Conservation (phyloP, 768 basidiomycete species). For the Kwoniella sp. region DNA sequence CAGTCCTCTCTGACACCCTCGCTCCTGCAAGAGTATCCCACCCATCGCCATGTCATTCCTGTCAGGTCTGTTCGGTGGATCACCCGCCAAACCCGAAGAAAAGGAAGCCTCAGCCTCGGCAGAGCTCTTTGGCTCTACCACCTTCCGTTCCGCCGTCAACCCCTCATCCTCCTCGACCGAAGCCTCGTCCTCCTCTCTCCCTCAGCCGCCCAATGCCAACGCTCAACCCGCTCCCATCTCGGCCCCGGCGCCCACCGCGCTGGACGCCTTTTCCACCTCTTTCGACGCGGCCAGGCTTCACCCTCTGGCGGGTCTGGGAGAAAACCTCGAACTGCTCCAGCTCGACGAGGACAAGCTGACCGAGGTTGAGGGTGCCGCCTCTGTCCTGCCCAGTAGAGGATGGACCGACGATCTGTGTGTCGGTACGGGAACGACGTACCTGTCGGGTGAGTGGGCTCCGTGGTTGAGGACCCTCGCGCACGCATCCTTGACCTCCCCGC, state of each 20-base stretch:
- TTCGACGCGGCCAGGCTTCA: constrained; percentile 92
- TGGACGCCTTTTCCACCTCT: constrained; percentile 72
- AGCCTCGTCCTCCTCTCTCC: constrained; percentile 10
- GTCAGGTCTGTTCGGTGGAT: constrained; percentile 24
- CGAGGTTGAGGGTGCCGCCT: constrained; percentile 80
- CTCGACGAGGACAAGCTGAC: constrained; percentile 95
- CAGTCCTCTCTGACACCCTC: background rate
- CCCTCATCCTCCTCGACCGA: constrained; percentile 14
- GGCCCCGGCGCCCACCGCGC: constrained; percentile 62
- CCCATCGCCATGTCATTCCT: constrained; percentile 44
- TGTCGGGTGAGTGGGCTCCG: constrained; percentile 68
- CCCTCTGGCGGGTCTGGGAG: constrained; percentile 87
- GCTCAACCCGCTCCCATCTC: constrained; percentile 2
- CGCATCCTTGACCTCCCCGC: background rate
- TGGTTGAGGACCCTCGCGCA: background rate
- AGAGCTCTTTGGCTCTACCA: constrained; percentile 44
- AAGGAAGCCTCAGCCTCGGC: constrained; percentile 29
- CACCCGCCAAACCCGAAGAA: constrained; percentile 6
- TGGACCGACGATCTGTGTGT: constrained; percentile 99
- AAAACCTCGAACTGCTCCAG: constrained; percentile 89
- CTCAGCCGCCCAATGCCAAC: background rate
- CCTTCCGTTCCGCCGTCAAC: constrained; percentile 29
- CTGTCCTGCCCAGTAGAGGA: constrained; percentile 88
- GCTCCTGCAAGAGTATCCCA: no score
- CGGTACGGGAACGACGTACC: constrained; percentile 98